A percentile compares a stretch with the other conserved stretches of the same genome.
Conservation (phyloP, 176 grass and related monocot species). For the Carex cristatella region DNA sequence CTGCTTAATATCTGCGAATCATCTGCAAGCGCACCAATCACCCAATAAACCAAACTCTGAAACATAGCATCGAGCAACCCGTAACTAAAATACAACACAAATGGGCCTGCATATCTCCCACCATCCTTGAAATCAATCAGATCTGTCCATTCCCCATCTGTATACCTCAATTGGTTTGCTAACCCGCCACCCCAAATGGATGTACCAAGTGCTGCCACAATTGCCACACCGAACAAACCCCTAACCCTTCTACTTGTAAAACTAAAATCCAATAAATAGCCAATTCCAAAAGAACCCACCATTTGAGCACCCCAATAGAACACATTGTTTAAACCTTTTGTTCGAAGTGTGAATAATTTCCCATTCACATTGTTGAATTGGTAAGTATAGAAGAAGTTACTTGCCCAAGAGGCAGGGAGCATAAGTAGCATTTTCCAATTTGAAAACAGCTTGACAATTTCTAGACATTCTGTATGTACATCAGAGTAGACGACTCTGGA, state of each 20-base stretch:
- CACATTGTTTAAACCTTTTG: slow-evolving; percentile 83
- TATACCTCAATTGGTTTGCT: slow-evolving; percentile 53
- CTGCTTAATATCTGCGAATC: slow-evolving; percentile 82
- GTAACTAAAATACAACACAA: slow-evolving; percentile 92
- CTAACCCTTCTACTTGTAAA: slow-evolving; percentile 56
- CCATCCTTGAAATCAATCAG: slow-evolving; percentile 71
- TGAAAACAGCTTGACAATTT: slow-evolving; percentile 59
- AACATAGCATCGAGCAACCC: slow-evolving; percentile 92
- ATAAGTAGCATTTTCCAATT: slow-evolving; percentile 90
- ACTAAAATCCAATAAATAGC: slow-evolving; percentile 73
- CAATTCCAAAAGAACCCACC: slow-evolving; percentile 60
- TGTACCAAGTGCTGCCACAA: slow-evolving; percentile 50
- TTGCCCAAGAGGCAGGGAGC: slow-evolving; percentile 68
- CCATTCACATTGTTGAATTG: slow-evolving; percentile 98
- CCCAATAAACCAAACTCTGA: slow-evolving; percentile 94
- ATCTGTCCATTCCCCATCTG: neutral
- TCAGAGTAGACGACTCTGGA: slow-evolving; percentile 12
- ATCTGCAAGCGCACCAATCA: slow-evolving; percentile 64
- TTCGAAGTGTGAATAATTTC: slow-evolving; percentile 60
- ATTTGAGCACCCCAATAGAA: slow-evolving; percentile 99
- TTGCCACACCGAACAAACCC: slow-evolving; percentile 32
- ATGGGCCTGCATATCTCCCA: slow-evolving; percentile 25
- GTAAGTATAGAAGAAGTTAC: slow-evolving; percentile 98
- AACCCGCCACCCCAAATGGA: slow-evolving; percentile 81
- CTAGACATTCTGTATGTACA: slow-evolving; percentile 29